Evolutionary conservation across 2,329 filamentous ascomycete genomes (phyloP), one percentile per base, ranked within the genome.

Genomic region (Sarocladium kiliense): DNA sequence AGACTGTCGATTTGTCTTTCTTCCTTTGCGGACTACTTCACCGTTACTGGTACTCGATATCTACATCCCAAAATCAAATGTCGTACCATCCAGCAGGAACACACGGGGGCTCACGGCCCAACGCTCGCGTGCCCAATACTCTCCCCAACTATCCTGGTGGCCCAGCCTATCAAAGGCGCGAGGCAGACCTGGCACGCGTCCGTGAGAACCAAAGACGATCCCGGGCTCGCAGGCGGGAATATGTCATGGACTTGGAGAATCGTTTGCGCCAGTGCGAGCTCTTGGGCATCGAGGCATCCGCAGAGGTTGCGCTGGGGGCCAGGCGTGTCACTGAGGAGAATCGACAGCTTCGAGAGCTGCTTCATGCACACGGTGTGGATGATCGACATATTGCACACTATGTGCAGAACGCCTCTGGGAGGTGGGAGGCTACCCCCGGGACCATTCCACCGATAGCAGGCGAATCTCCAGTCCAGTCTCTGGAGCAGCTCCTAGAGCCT

Each of bases 191-290:
- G 61, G 70, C 70, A 58, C 84, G 87, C 56, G 86, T 91, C 61
- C 81, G 88, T 60, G 86, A 91, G 63, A 92, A 91, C 63, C 88
- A 91, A 66, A 79, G 88, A 55, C 83, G 87, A 58, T 89, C 85
- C n/a, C 83, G 88, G 54, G 86, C 86, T 45, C 80, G 87, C 34
- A 79, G 85, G 59, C 89, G 87, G 72, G 86, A 89, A 64, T 90
- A 91, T 65, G 72, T 90, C 37, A 76, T 23, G 30, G 47, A 51
- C n/a, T 19, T 51, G 27, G 47, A 51, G 27, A 51, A 32, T 14
- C 47, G 47, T 16, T 21, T 51, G 23, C 79, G 83, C 47, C 71
- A 73, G 54, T 89, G 80, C 65, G 85, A 91, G 66, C 74, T 81
- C 36, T 73, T 79, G 30, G 87, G 88, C 18, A 77, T 88, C 50